Conservation (phyloP, 2,329 filamentous ascomycete genomes). For the Ascochyta rabiei region DNA sequence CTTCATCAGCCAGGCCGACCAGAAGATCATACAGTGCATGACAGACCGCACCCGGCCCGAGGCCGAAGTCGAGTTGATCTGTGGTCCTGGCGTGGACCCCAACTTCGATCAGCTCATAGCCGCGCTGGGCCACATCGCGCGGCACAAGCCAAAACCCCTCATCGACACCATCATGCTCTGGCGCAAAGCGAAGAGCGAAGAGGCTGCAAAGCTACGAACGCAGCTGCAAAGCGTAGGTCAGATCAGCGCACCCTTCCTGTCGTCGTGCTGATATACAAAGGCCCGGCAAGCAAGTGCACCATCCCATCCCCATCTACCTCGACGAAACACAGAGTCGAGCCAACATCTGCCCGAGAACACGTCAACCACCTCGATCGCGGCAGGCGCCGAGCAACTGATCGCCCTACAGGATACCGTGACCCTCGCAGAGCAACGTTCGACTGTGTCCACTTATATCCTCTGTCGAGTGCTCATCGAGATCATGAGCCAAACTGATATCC, state of each 20-base stretch:
- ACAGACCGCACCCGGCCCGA: slow-evolving; percentile 79
- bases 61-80: slow-evolving; percentile 84
- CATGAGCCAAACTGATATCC: slow-evolving; percentile 84
- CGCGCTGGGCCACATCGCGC: slow-evolving; percentile 91
- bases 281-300: slow-evolving; percentile 36
- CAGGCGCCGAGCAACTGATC: slow-evolving; percentile 42
- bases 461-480: slow-evolving; percentile 94
- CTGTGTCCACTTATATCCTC: slow-evolving; percentile 93
- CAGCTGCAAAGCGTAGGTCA: slow-evolving; percentile 40
- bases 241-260: neutral
- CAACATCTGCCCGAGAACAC: slow-evolving; percentile 36
- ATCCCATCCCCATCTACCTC: slow-evolving; percentile 36
- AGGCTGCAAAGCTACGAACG: slow-evolving; percentile 58
- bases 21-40: slow-evolving; percentile 90
- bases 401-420: slow-evolving; percentile 72
- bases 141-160: slow-evolving; percentile 89
- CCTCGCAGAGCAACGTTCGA: slow-evolving; percentile 85
- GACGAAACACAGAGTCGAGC: slow-evolving; percentile 46
- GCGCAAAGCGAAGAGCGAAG: slow-evolving; percentile 94
- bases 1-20: slow-evolving; percentile 96
- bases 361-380: slow-evolving; percentile 31
- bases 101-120: slow-evolving; percentile 93
- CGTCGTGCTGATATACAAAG: slow-evolving; percentile 29
- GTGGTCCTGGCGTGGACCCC: slow-evolving; percentile 84
- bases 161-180: slow-evolving; percentile 99